Evolutionary conservation across 1,284 basidiomycete species (phyloP).

Genomic region (Melampsora americana): DNA sequence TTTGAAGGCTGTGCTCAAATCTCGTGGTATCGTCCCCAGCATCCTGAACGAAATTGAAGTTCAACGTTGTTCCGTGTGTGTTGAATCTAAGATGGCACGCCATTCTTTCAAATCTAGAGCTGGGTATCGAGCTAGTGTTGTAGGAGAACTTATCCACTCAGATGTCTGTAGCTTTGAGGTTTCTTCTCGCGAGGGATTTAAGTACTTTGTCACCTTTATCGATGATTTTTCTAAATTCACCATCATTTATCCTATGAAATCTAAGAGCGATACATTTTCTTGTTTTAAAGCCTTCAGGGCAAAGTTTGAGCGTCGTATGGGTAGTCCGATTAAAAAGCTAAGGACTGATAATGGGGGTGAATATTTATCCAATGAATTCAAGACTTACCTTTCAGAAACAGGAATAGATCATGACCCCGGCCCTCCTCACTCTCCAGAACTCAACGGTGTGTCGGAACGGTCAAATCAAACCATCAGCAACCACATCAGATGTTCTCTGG

Average conservation of each 20-base stretch:
- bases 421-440: constrained; percentile 54
- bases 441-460: constrained; percentile 53
- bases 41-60: not conserved
- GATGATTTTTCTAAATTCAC: constrained; percentile 20
- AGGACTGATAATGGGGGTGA: constrained; percentile 54
- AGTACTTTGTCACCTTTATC: not conserved
- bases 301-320: constrained; percentile 48
- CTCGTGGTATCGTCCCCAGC: not conserved
- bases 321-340: constrained; percentile 52
- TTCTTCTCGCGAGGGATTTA: not conserved
- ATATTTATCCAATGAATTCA: constrained; percentile 50
- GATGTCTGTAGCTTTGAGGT: not conserved
- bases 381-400: constrained; percentile 47
- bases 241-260: constrained; percentile 13
- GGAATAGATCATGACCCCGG: constrained; percentile 54
- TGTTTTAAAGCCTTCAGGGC: constrained; percentile 53
- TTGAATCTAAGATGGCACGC: constrained; percentile 9
- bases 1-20: constrained; percentile 3
- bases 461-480: constrained; percentile 48
- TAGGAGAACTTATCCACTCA: not conserved
- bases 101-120: not conserved
- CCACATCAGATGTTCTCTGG: not conserved
- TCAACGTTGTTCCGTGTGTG: not conserved
- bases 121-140: not conserved
- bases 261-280: not conserved